Base-by-base conservation (phyloP, 306 rosid species). In the Trichosanthes cucumerina region DNA sequence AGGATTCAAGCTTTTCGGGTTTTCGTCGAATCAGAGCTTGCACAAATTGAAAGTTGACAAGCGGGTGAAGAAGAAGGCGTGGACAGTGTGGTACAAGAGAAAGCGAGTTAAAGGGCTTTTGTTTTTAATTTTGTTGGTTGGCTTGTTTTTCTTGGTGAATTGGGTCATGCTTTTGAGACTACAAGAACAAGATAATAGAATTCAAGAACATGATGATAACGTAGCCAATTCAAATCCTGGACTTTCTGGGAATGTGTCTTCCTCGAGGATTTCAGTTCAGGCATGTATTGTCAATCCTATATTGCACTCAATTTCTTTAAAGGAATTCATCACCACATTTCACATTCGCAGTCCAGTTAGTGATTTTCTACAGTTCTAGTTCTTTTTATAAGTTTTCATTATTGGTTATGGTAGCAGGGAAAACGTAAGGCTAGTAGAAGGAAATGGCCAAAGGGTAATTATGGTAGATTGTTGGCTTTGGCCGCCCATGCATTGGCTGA, bases 401-500 rank as follows among this genome's bases (percentile, higher is more conserved):
- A 5, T 56, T 70, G 34, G 38, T 59, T 69, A 11, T 83, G 68
- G 73, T 77, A 81, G 70, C 92, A 95, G 99, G 93, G 75, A 47
- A 90, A 86, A 56, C 71, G 43, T 89, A 86, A 87, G 82, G 9
- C 53, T 83, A 85, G 88, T 69, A 86, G 81, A 80, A 89, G 82
- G 58, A 91, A 89, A 81, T 86, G 82, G 81, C 74, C 80, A 28
- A 90, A 82, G 81, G 96, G 91, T 62, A 83, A 77, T 44, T 92
- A 87, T 70, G 91, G 82, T 47, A 87, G 99, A 85, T 49, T 95
- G 91, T 79, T 95, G 89, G 92, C 93, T 72, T 80, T 95, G 84
- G 93, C 99, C 73, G 90, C 99, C 18, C 99, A 91, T 85, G 97
- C 97, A 15, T 86, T 92, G 82, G 97, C 99, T 71, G 97, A 92